These are phyloP conservation scores for Ilex asprella DNA, from an alignment of 257 asterid genomes.

Conservation along the genomic window DNA sequence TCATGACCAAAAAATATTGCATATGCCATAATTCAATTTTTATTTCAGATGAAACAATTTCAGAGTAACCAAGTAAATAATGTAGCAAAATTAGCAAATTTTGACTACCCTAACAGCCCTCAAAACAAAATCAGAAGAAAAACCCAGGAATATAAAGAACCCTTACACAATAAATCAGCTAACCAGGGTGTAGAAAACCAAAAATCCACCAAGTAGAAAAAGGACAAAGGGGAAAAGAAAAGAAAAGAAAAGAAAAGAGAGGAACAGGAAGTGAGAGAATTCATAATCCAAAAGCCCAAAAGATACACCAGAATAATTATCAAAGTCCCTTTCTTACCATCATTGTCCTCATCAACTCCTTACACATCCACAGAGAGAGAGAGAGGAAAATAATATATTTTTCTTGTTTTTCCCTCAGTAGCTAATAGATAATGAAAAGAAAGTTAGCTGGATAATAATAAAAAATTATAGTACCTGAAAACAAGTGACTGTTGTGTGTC, in stretches of 20 bases:
- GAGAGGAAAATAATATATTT: not conserved
- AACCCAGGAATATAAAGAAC: not conserved
- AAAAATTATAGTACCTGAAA: constrained; percentile 28
- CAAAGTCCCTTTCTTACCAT: not conserved
- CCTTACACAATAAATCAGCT: too few relatives aligned
- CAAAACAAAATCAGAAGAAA: not conserved
- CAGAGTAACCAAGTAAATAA: not conserved
- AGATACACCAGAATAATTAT: not conserved
- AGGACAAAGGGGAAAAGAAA: too few relatives aligned
- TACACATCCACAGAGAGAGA: not conserved
- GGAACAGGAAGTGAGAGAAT: not conserved
- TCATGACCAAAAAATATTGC: not conserved
- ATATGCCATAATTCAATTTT: too few relatives aligned
- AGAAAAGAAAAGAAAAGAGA: not conserved
- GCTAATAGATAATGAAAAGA: constrained; percentile 13
- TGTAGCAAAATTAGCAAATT: not conserved
- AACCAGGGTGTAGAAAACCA: too few relatives aligned
- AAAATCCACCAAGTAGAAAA: too few relatives aligned
- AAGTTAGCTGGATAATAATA: constrained; percentile 13
- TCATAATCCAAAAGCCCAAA: not conserved
- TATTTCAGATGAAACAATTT: not conserved
- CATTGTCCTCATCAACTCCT: not conserved
- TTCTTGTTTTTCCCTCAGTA: not conserved
- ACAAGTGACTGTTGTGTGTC: constrained; percentile 31
- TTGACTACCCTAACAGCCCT: not conserved